Base-by-base conservation (phyloP, 352 stramenopile species). In the Globisporangium solare region DNA sequence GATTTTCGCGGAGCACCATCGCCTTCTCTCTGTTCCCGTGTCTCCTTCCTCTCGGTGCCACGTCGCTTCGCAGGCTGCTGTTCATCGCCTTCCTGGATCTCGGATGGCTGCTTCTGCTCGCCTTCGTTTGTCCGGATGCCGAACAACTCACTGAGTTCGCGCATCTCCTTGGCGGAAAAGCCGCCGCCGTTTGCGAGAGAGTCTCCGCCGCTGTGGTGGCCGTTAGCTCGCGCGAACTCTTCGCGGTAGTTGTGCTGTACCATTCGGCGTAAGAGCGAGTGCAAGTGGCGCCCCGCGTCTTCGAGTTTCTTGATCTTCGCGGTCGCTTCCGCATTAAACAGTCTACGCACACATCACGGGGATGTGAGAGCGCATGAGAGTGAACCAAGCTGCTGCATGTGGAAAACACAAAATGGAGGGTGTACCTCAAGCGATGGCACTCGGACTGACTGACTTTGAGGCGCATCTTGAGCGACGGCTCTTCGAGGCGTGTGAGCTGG, bases 401-500 rank as follows among this genome's bases (percentile, higher is more conserved):
- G n/a, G n/a, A n/a, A n/a, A n/a, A n/a, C n/a, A n/a, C n/a, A n/a
- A 35, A 35, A 35, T 35, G 27, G 7, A 6, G 39, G 5, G 48
- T 51, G 21, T 49, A 80, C 68, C 81, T 60, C 32, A 93, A 43
- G 10, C 81, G 81, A 51, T 64, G 82, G 21, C 79, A 87, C 69
- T 93, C 83, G 1, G 83, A 77, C 50, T 88, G 83, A 21, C 70
- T 89, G 12, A 79, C 68, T 48, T 84, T 86, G 6, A 93, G 66
- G 4, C 73, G 77, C 37, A 93, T 67, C 57, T 85, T 77, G 17
- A 91, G 65, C 24, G 76, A 74, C 14, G 83, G 81, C 61, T 93
- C 80, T 45, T 90, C 73, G 8, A 91, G 60, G 20, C 76, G 66
- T 39, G 73, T 76, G 20, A 91, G 68, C 41, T 93, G 83, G 49